phyloP scores from a whole-genome alignment of 202 grass and related monocot genomes.

The Brachypodium distachyon region DNA sequence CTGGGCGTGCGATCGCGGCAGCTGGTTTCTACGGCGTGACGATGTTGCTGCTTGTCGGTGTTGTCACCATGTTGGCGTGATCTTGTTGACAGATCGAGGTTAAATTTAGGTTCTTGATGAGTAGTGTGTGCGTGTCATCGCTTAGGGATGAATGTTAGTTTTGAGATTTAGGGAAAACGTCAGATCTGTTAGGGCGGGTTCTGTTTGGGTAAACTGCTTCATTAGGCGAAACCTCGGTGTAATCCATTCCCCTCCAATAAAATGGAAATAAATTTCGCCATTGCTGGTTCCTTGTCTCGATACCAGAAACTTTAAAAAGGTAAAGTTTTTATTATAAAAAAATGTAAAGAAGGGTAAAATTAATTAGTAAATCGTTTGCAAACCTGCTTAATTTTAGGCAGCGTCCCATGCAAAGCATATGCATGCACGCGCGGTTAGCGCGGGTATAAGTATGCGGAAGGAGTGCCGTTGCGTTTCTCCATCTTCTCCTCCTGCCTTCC shows the following conservation, averaged over 20 bases:
- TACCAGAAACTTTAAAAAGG: too few species aligned
- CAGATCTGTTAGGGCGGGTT: background rate
- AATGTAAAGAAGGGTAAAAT: background rate
- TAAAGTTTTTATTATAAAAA: too few species aligned
- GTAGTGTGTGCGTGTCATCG: background rate
- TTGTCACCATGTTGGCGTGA: background rate
- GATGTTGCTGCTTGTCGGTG: background rate
- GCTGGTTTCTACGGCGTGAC: background rate
- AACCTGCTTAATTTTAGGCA: constrained; percentile 30
- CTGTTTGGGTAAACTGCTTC: background rate
- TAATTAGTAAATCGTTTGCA: background rate
- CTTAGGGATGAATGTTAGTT: background rate
- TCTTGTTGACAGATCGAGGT: background rate
- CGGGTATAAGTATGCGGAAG: background rate
- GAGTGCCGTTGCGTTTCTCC: background rate
- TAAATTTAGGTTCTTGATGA: background rate
- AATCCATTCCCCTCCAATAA: constrained; percentile 10
- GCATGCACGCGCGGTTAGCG: constrained; percentile 2
- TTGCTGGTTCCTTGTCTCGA: background rate
- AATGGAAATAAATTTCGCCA: background rate
- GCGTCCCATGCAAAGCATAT: constrained; percentile 22
- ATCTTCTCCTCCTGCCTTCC: constrained; percentile 8
- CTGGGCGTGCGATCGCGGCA: background rate
- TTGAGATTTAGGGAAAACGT: background rate
- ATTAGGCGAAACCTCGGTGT: background rate